phyloP scores from a whole-genome alignment of 805 yeast species.

The Ogataea nonfermentans region DNA sequence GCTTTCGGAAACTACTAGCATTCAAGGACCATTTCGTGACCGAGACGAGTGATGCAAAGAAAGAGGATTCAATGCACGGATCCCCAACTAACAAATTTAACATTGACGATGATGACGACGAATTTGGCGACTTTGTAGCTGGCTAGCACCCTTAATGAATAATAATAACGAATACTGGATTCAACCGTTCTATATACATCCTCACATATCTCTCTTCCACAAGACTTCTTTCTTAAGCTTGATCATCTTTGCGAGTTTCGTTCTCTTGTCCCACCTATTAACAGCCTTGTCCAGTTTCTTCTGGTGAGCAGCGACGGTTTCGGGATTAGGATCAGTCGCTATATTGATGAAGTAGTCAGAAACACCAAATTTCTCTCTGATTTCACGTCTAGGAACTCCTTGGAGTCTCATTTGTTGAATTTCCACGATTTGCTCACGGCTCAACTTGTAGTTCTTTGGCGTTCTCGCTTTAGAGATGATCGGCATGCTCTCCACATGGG shows the following conservation, averaged over 20 bases:
- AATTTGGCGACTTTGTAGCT: conserved; percentile 32
- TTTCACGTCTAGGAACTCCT: conserved; percentile 32
- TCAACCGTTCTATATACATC: conserved; percentile 8
- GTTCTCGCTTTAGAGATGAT: conserved; percentile 20
- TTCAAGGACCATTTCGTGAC: conserved; percentile 13
- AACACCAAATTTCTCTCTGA: conserved; percentile 30
- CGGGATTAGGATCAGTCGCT: conserved; percentile 27
- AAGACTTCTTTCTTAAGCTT: conserved; percentile 22
- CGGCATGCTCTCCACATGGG: conserved; percentile 32
- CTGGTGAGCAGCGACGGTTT: conserved; percentile 20
- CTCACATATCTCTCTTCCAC: conserved; percentile 29
- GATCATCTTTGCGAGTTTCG: conserved; percentile 24
- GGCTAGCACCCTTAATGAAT: conserved; percentile 5
- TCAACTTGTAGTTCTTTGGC: conserved; percentile 30
- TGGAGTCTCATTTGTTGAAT: conserved; percentile 31
- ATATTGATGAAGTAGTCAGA: conserved; percentile 33
- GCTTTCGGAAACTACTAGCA: conserved; percentile 16
- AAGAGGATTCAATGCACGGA: conserved; percentile 1
- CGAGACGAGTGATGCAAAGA: background rate
- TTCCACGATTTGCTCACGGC: conserved; percentile 26
- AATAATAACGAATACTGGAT: conserved; percentile 5
- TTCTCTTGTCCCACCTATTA: conserved; percentile 28
- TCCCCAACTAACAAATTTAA: conserved; percentile 6
- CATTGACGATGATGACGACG: conserved; percentile 18
- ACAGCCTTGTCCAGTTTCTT: conserved; percentile 20